Evolutionary conservation across 352 stramenopile genomes (phyloP).

Genomic region (Sclerospora graminicola): DNA sequence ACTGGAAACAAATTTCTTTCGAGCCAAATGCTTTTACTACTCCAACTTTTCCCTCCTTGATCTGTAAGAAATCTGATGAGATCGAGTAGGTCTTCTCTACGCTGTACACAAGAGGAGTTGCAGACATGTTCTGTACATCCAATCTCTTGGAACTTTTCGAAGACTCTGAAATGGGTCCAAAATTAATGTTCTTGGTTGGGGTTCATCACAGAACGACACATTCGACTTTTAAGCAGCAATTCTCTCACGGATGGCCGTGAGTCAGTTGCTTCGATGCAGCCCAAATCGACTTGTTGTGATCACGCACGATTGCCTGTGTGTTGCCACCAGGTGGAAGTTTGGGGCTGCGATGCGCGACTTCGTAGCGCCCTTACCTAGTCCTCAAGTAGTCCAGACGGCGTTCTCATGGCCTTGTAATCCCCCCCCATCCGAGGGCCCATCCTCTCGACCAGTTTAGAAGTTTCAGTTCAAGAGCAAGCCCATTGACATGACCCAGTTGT

Average conservation of each 20-base stretch:
- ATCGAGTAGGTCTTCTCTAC: slow-evolving; percentile 87
- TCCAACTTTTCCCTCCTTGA: slow-evolving; percentile 80
- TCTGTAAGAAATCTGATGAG: slow-evolving; percentile 82
- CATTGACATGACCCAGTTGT: too few relatives aligned
- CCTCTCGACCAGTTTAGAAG: too few relatives aligned
- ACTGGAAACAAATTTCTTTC: slow-evolving; percentile 86
- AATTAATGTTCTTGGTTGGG: slow-evolving; percentile 91
- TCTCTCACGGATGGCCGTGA: slow-evolving; percentile 68
- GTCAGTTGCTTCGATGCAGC: slow-evolving; percentile 65
- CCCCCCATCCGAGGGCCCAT: too few relatives aligned
- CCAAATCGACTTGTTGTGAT: slow-evolving; percentile 52
- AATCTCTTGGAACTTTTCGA: slow-evolving; percentile 82
- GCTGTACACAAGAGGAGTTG: slow-evolving; percentile 75
- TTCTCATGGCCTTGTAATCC: too few relatives aligned
- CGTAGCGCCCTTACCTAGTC: slow-evolving; percentile 32
- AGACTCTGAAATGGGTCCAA: slow-evolving; percentile 76
- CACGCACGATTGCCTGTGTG: slow-evolving; percentile 64
- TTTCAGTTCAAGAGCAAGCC: too few relatives aligned
- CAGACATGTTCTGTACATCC: slow-evolving; percentile 81
- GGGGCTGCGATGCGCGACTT: slow-evolving; percentile 74
- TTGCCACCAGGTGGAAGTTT: slow-evolving; percentile 80
- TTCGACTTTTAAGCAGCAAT: slow-evolving; percentile 70
- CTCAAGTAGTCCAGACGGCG: too few relatives aligned
- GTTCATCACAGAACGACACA: slow-evolving; percentile 82
- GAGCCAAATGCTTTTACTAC: slow-evolving; percentile 83